phyloP scores from a whole-genome alignment of 148 eudicot genomes.

The Rhododendron ferrugineum region DNA sequence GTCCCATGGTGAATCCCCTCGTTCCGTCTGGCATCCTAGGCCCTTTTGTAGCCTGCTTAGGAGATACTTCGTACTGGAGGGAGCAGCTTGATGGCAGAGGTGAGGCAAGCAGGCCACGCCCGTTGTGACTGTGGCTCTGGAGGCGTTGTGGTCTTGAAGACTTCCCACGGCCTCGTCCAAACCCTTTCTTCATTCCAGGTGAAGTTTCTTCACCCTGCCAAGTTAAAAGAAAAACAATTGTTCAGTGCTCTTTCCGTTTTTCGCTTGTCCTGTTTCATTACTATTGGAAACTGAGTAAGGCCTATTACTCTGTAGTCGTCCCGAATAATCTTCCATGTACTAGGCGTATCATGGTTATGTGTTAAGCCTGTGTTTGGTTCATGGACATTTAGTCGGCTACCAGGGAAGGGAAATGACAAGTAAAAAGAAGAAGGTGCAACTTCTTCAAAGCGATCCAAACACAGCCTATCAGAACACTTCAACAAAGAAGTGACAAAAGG shows the following conservation, averaged over 20 bases:
- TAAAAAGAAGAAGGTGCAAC: background rate
- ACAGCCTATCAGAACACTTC: background rate
- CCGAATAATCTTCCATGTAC: background rate
- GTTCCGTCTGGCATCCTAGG: slow-evolving; percentile 97
- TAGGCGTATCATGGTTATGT: background rate
- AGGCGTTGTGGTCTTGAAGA: slow-evolving; percentile 12
- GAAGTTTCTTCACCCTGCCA: slow-evolving; percentile 51
- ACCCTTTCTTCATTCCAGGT: slow-evolving; percentile 29
- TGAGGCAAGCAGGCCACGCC: slow-evolving; percentile 48
- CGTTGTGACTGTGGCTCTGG: slow-evolving; percentile 34
- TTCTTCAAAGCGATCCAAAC: background rate
- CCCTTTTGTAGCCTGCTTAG: slow-evolving; percentile 46
- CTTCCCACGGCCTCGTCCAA: slow-evolving; percentile 46
- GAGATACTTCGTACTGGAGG: slow-evolving; percentile 29
- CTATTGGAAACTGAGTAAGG: background rate
- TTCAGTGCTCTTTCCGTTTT: background rate
- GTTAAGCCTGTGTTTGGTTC: background rate
- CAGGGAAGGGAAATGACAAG: background rate
- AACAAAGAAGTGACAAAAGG: background rate
- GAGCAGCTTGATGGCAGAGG: slow-evolving; percentile 29
- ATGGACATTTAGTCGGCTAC: background rate
- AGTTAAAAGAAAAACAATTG: background rate
- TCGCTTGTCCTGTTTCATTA: background rate
- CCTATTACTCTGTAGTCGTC: background rate
- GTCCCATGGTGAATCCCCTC: slow-evolving; percentile 82